Percentiles rank a stretch among this genome's conserved stretches.
Evolutionary conservation across 2,329 filamentous ascomycete species (phyloP).

Genomic region (Dendrostoma leiphaemia): DNA sequence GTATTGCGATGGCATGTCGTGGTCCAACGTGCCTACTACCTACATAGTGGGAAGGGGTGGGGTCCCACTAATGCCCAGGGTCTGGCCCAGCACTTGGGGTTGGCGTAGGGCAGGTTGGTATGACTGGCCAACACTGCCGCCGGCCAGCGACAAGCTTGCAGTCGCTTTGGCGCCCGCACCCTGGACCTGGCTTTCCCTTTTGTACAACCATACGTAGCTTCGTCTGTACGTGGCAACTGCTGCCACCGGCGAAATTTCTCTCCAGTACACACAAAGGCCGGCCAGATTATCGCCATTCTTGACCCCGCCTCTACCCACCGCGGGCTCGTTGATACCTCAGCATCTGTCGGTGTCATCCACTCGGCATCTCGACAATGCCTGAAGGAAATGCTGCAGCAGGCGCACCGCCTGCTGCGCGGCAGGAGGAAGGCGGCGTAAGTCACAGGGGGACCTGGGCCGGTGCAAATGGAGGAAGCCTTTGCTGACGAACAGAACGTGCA

Average conservation of each 20-base stretch:
- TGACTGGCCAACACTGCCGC: too few species aligned
- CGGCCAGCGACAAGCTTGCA: too few species aligned
- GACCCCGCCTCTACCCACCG: slow-evolving; percentile 3
- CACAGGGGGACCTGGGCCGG: background rate
- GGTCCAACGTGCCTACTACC: too few species aligned
- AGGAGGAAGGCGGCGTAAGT: slow-evolving; percentile 19
- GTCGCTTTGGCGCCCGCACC: too few species aligned
- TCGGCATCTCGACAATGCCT: slow-evolving; percentile 14
- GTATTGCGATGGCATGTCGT: too few species aligned
- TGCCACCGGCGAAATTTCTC: background rate
- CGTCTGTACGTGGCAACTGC: background rate
- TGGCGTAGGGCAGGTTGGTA: too few species aligned
- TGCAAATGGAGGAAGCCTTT: background rate
- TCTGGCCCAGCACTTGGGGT: too few species aligned
- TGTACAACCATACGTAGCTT: too few species aligned
- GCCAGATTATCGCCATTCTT: background rate
- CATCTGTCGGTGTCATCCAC: slow-evolving; percentile 9
- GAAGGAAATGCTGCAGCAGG: slow-evolving; percentile 18
- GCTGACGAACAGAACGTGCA: slow-evolving; percentile 4
- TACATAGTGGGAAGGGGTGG: too few species aligned
- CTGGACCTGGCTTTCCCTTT: too few species aligned
- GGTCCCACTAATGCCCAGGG: too few species aligned
- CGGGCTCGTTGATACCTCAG: slow-evolving; percentile 1
- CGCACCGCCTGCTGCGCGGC: slow-evolving; percentile 16
- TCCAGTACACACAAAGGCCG: background rate